phyloP scores from a whole-genome alignment of 2,329 filamentous ascomycete species.

The Tolypocladium guangdongense region DNA sequence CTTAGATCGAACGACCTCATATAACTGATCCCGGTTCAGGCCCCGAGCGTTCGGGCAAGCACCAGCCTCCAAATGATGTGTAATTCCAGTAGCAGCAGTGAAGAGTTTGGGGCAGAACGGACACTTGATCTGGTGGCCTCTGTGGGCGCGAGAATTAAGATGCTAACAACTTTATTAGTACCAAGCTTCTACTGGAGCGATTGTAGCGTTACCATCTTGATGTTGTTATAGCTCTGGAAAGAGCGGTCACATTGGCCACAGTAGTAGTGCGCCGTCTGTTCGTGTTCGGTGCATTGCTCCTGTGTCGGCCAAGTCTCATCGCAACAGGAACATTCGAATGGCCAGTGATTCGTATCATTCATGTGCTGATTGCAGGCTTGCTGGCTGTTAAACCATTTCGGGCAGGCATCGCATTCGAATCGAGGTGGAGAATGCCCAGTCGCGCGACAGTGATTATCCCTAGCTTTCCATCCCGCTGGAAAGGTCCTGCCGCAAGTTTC shows the following conservation, averaged over 20 bases:
- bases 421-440: constrained; percentile 13
- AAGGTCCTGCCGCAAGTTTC: constrained; percentile 17
- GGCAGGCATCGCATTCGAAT: constrained; percentile 18
- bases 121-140: constrained; percentile 32
- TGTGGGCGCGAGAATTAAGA: constrained; percentile 40
- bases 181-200: too few relatives aligned
- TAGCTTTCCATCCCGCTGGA: constrained; percentile 10
- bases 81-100: constrained; percentile 39
- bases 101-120: constrained; percentile 40
- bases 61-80: constrained; percentile 44
- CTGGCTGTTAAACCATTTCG: constrained; percentile 11
- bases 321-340: constrained; percentile 17
- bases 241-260: constrained; percentile 21
- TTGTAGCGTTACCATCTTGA: constrained; percentile 24
- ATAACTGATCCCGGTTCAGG: constrained; percentile 36
- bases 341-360: constrained; percentile 16
- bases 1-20: constrained; percentile 27
- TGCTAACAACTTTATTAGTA: constrained; percentile 33
- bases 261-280: constrained; percentile 18
- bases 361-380: constrained; percentile 17
- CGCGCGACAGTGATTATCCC: constrained; percentile 15
- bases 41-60: constrained; percentile 31
- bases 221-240: constrained; percentile 19
- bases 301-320: too few relatives aligned
- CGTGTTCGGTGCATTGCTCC: constrained; percentile 11